phyloP scores from a whole-genome alignment of 768 basidiomycete species.

The Phylloporus arenicola region DNA sequence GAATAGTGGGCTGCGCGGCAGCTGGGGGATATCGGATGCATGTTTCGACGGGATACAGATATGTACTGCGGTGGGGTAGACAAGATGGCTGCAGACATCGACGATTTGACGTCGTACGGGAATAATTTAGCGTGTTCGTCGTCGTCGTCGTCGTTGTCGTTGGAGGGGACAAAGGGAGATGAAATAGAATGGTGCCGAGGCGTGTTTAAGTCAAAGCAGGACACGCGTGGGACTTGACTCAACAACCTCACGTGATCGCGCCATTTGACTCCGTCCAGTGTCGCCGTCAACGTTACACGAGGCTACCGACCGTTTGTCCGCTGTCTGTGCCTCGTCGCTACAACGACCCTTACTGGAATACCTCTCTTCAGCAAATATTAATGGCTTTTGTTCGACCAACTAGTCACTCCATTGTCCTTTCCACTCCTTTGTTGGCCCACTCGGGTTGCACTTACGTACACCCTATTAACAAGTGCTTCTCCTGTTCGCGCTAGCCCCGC shows the following conservation, averaged over 20 bases:
- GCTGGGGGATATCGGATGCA: conserved; percentile 30
- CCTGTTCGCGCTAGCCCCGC: not conserved
- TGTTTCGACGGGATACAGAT: conserved; percentile 28
- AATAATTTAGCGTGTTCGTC: conserved; percentile 19
- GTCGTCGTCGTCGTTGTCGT: conserved; percentile 22
- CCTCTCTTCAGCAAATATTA: too few relatives aligned
- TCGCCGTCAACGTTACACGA: conserved; percentile 32
- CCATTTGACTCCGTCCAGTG: conserved; percentile 19
- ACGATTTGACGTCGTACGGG: conserved; percentile 9
- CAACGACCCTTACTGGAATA: conserved; percentile 5
- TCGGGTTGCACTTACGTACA: conserved; percentile 10
- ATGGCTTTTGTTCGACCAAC: conserved; percentile 13
- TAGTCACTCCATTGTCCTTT: conserved; percentile 18
- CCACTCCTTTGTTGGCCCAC: conserved; percentile 13
- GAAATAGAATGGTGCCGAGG: conserved; percentile 9
- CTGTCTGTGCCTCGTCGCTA: not conserved
- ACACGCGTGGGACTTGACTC: conserved; percentile 30
- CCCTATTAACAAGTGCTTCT: not conserved
- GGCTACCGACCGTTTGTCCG: conserved; percentile 19
- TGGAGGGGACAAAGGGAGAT: conserved; percentile 14
- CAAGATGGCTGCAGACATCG: conserved; percentile 22
- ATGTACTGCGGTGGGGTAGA: conserved; percentile 35
- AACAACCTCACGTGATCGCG: conserved; percentile 33
- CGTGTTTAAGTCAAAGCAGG: conserved; percentile 27
- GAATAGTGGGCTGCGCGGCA: conserved; percentile 30